A percentile compares a stretch with the other conserved stretches of the same genome.
Conservation (phyloP, 2,329 filamentous ascomycete genomes). For the Biscogniauxia marginata region DNA sequence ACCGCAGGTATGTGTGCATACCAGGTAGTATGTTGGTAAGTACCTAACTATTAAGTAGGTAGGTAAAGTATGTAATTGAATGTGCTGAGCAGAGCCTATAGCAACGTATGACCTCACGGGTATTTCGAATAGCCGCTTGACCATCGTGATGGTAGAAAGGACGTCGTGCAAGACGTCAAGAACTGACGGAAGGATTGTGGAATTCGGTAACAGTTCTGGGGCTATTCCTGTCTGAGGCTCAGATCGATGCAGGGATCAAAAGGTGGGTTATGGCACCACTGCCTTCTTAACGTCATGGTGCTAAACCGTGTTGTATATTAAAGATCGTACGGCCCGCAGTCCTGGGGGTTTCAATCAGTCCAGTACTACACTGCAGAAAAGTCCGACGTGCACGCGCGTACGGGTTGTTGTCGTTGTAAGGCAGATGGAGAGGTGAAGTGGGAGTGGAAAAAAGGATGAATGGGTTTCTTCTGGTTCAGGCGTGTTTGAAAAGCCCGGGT, state of each 20-base stretch:
- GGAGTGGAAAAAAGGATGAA: not conserved
- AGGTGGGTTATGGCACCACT: conserved; percentile 38
- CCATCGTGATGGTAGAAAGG: no score
- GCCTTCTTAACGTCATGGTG: conserved; percentile 14
- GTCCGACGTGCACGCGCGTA: not conserved
- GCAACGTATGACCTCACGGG: no score
- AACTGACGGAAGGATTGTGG: not conserved
- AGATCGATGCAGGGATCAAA: conserved; percentile 12
- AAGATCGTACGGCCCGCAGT: not conserved
- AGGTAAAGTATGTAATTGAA: no score
- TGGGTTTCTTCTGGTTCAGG: not conserved
- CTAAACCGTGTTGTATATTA: conserved; percentile 8
- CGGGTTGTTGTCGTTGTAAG: no score
- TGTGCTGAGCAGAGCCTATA: no score
- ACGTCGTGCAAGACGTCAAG: no score
- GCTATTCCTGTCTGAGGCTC: conserved; percentile 20
- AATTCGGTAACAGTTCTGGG: conserved; percentile 5
- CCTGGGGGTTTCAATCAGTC: not conserved
- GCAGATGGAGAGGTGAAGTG: not conserved
- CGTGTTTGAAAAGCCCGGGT: conserved; percentile 2
- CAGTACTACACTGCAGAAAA: not conserved
- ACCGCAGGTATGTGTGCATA: no score
- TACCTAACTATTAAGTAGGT: no score
- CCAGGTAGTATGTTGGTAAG: no score
- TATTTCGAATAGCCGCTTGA: no score